Conservation (phyloP, 2,329 filamentous ascomycete genomes). For the Metarhizium guizhouense region DNA sequence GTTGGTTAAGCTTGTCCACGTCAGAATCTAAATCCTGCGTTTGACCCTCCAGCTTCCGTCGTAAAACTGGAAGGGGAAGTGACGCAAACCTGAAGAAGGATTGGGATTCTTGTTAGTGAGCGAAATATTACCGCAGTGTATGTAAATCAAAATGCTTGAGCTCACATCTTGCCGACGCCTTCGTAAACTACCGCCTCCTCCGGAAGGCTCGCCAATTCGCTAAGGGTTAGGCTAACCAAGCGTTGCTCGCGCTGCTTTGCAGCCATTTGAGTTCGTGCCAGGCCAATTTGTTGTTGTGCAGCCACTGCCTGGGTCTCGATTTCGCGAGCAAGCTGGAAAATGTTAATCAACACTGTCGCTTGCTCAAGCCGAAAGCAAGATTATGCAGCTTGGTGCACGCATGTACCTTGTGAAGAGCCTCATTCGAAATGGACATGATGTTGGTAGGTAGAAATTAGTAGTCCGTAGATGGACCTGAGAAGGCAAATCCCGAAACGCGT, state of each 20-base stretch:
- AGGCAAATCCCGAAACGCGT: not conserved
- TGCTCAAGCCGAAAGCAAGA: not conserved
- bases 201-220: constrained; percentile 71
- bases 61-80: constrained; percentile 62
- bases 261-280: constrained; percentile 76
- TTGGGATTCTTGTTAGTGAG: not conserved
- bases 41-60: constrained; percentile 67
- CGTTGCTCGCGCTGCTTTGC: constrained; percentile 83
- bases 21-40: constrained; percentile 68
- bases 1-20: constrained; percentile 75
- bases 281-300: constrained; percentile 84
- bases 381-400: too few relatives aligned
- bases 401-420: constrained; percentile 82
- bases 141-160: constrained; percentile 8
- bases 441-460: not conserved
- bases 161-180: constrained; percentile 93
- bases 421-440: constrained; percentile 84
- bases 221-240: constrained; percentile 77
- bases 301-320: constrained; percentile 84
- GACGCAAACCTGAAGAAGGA: constrained; percentile 66
- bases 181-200: constrained; percentile 77
- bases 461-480: not conserved
- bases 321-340: constrained; percentile 73
- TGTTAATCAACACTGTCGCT: not conserved
- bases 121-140: not conserved